Base-by-base conservation (phyloP, 192 early-diverging fungal genomes). In the Gryganskiella cystojenkinii region DNA sequence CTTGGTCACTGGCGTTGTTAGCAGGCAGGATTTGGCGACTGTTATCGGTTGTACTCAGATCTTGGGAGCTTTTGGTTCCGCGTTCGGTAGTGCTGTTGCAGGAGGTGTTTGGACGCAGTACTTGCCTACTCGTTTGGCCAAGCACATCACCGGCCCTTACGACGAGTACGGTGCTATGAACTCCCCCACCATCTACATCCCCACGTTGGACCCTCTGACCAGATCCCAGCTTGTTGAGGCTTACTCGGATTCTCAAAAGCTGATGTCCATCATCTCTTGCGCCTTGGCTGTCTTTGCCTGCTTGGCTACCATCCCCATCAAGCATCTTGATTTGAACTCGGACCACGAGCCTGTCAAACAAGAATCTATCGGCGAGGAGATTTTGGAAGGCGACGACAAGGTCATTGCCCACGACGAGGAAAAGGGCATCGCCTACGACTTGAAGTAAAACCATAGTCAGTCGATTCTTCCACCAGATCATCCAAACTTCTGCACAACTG, bases 91-190 rank as follows among this genome's bases (percentile, higher is more conserved):
- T 57, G 73, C 73, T 17, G 28, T 76, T n/a, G 58, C 73, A 22
- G 73, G 73, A 49, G 73, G 73, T 52, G 30, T 76, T 42, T 76
- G 73, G 73, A 76, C 73, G 13, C 73, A 76, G 55, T 76, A 76
- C 20, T 42, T 76, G 47, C 73, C 73, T 3, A 44, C 17, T 1
- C 51, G 65, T 24, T 46, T 76, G 33, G 53, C 45, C 24, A 35
- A 33, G 24, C 55, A 68, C 44, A 60, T 76, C 15, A 76, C 73
- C 19, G 65, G 65, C 30, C 65, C 73, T 33, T 76, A 76, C 10
- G 73, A 76, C n/a, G 73, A 76, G 65, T 3, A 9, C 19, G 8
- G 24, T 42, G 37, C 54, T 19, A 46, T 76, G 65, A 68, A 76
- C 73, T 15, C 9, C 15, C 59, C 54, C 15, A 2, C 31, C 0